These are phyloP conservation scores for Talaromyces liani DNA, from an alignment of 495 filamentous ascomycete species.

Conservation along the genomic window DNA sequence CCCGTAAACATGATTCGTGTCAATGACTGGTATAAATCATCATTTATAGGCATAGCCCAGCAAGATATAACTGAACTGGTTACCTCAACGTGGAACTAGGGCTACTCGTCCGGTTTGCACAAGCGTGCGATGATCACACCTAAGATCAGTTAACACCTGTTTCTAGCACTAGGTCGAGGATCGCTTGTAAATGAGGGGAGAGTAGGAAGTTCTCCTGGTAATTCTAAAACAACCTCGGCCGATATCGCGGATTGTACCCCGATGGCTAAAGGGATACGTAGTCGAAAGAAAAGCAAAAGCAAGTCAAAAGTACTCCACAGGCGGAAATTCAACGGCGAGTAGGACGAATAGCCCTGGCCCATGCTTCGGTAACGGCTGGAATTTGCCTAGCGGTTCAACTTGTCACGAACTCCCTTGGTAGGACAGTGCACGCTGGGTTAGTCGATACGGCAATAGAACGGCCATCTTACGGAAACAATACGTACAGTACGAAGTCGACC, in stretches of 20 bases:
- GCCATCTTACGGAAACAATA: neutral
- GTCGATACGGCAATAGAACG: neutral
- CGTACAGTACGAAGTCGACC: neutral
- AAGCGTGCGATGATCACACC: neutral
- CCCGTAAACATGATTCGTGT: neutral
- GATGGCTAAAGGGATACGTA: neutral
- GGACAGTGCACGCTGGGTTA: neutral
- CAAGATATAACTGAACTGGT: neutral
- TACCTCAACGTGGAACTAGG: neutral
- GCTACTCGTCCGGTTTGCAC: neutral
- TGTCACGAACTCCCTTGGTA: neutral
- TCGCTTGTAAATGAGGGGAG: neutral
- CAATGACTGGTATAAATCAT: neutral
- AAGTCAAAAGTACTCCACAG: neutral
- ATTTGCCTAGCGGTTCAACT: neutral
- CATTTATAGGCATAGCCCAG: neutral
- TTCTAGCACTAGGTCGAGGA: neutral
- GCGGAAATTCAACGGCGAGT: neutral
- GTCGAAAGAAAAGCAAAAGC: neutral
- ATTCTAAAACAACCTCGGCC: neutral
- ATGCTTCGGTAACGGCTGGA: neutral
- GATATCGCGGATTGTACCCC: neutral
- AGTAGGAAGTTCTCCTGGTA: neutral
- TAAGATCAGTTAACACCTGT: neutral
- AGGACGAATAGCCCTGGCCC: neutral